phyloP scores from a whole-genome alignment of 306 rosid species.

The Lathyrus aphaca region DNA sequence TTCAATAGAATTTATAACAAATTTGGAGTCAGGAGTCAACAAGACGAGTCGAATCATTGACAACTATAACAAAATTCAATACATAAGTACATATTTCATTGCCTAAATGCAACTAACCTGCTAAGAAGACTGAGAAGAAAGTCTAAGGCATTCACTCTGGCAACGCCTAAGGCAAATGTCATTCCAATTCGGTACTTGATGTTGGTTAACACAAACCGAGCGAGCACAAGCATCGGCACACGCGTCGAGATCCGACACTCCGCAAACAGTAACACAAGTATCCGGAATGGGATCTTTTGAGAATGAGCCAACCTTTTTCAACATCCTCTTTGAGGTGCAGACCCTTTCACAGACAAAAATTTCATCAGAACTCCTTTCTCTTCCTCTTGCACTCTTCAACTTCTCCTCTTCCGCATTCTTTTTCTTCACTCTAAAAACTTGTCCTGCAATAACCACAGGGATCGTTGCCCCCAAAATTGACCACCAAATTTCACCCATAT shows the following conservation, averaged over 20 bases:
- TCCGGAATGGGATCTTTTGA: conserved; percentile 96
- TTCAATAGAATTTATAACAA: conserved; percentile 25
- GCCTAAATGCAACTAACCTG: conserved; percentile 28
- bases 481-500: conserved; percentile 97
- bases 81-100: conserved; percentile 19
- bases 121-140: conserved; percentile 70
- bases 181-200: conserved; percentile 94
- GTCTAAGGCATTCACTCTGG: conserved; percentile 93
- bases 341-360: conserved; percentile 92
- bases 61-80: conserved; percentile 21
- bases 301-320: conserved; percentile 83
- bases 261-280: conserved; percentile 93
- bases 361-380: conserved; percentile 86
- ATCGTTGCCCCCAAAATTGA: conserved; percentile 78
- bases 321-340: conserved; percentile 89
- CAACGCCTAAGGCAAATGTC: conserved; percentile 87
- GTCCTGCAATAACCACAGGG: conserved; percentile 84
- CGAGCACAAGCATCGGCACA: conserved; percentile 96
- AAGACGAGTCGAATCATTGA: conserved; percentile 24
- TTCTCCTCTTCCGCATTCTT: conserved; percentile 70
- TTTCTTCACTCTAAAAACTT: conserved; percentile 71
- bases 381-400: conserved; percentile 72
- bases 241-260: conserved; percentile 88
- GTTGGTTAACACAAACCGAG: conserved; percentile 94
- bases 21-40: conserved; percentile 28